These are phyloP conservation scores for Mycena belliarum DNA, from an alignment of 768 basidiomycete species.

Conservation along the genomic window DNA sequence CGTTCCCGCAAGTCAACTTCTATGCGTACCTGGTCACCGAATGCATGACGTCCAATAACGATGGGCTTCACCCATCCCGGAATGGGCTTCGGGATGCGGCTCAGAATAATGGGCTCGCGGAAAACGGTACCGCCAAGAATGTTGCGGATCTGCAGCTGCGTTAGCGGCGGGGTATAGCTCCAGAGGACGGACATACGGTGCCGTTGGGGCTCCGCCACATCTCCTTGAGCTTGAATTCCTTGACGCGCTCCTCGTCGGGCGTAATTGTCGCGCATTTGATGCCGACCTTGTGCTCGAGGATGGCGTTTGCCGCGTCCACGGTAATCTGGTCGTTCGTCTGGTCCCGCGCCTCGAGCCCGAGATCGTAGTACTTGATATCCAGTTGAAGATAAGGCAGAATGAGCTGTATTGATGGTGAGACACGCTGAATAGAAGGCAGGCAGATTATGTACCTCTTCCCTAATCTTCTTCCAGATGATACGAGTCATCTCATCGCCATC, in stretches of 20 bases:
- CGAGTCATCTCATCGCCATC: constrained; percentile 99
- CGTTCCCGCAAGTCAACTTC: no score
- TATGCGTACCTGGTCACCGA: constrained; percentile 79
- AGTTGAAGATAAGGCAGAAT: constrained; percentile 94
- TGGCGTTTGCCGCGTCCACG: constrained; percentile 90
- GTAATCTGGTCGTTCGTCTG: constrained; percentile 95
- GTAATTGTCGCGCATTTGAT: constrained; percentile 99
- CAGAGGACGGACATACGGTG: constrained; percentile 54
- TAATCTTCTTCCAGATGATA: constrained; percentile 98
- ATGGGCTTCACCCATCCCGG: constrained; percentile 99
- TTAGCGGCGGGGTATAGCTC: background rate
- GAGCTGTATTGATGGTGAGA: constrained; percentile 63
- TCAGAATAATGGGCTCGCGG: constrained; percentile 95
- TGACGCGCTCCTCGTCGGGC: constrained; percentile 92
- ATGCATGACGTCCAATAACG: constrained; percentile 94
- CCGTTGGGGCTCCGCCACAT: constrained; percentile 99
- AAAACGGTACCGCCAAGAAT: constrained; percentile 98
- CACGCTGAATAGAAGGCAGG: background rate
- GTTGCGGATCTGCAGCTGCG: constrained; percentile 76
- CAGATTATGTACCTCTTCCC: constrained; percentile 71
- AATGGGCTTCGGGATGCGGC: constrained; percentile 87
- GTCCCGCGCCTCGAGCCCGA: constrained; percentile 94
- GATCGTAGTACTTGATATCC: constrained; percentile 97
- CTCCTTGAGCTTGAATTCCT: constrained; percentile 97
- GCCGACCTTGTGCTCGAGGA: constrained; percentile 91